A percentile compares a stretch with the other conserved stretches of the same genome.
Conservation (phyloP, 441 rosid species). For the Brassica balearica region DNA sequence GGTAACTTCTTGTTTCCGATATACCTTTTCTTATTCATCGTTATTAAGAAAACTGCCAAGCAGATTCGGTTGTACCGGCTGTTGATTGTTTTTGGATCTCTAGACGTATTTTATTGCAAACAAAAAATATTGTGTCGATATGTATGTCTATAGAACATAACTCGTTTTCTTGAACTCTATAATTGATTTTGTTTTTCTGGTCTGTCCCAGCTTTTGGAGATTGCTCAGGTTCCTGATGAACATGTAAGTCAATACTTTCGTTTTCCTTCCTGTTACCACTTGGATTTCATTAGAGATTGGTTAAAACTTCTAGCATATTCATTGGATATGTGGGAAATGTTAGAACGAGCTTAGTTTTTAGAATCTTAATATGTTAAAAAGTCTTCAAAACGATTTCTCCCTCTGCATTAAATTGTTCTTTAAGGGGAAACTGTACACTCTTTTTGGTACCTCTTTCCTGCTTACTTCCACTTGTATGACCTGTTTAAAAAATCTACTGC, state of each 20-base stretch:
- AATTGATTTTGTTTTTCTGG: background rate
- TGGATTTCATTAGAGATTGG: background rate
- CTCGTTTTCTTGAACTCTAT: too few relatives aligned
- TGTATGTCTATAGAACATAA: too few relatives aligned
- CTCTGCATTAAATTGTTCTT: slow-evolving; percentile 14
- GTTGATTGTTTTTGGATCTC: background rate
- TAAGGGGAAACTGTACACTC: slow-evolving; percentile 8
- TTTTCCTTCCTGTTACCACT: slow-evolving; percentile 10
- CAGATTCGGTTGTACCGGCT: background rate
- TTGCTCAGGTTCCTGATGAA: slow-evolving; percentile 94
- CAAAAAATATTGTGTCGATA: background rate
- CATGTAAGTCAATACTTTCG: slow-evolving; percentile 64
- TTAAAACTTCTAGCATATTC: background rate
- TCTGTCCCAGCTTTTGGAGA: slow-evolving; percentile 81
- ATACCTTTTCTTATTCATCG: slow-evolving; percentile 17
- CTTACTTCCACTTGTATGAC: slow-evolving; percentile 13
- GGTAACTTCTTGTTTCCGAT: slow-evolving; percentile 48
- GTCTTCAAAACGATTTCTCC: slow-evolving; percentile 8
- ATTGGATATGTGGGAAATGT: background rate
- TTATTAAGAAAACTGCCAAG: too few relatives aligned
- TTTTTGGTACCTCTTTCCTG: slow-evolving; percentile 6
- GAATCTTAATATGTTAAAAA: background rate
- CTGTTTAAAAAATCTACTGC: background rate
- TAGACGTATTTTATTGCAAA: background rate
- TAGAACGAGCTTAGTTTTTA: background rate